phyloP scores from a whole-genome alignment of 108 stramenopile species.

The Cyclotella baltica region DNA sequence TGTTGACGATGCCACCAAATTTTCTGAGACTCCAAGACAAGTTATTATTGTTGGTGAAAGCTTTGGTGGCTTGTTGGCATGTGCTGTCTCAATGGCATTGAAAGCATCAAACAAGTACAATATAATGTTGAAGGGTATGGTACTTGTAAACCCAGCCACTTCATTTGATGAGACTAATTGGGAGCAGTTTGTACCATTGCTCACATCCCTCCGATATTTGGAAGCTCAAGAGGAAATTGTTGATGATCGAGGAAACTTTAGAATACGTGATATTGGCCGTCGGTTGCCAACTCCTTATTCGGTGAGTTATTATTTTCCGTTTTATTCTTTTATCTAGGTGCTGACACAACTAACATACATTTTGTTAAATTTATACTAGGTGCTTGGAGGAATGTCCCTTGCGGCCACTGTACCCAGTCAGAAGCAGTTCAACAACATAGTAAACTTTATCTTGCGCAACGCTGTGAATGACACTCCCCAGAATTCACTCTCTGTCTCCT shows the following conservation, averaged over 20 bases:
- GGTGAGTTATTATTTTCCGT: background rate
- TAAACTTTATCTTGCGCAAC: constrained; percentile 54
- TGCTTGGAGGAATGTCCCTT: constrained; percentile 67
- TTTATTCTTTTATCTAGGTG: background rate
- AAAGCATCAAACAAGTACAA: constrained; percentile 32
- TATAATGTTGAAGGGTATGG: constrained; percentile 63
- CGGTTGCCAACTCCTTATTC: constrained; percentile 73
- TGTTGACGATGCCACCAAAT: constrained; percentile 51
- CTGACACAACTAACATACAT: background rate
- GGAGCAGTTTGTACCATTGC: constrained; percentile 68
- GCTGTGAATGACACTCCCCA: constrained; percentile 20
- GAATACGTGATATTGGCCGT: background rate
- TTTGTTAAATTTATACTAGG: background rate
- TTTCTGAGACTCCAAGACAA: constrained; percentile 43
- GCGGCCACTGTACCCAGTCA: constrained; percentile 64
- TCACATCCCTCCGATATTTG: constrained; percentile 63
- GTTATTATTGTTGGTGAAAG: constrained; percentile 86
- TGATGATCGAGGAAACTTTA: constrained; percentile 32
- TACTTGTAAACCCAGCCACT: constrained; percentile 91
- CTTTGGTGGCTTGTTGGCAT: constrained; percentile 86
- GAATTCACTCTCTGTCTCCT: constrained; percentile 39
- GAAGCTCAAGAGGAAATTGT: constrained; percentile 36
- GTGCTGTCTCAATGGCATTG: constrained; percentile 71
- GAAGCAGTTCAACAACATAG: constrained; percentile 60
- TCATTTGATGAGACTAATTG: constrained; percentile 85